Base-by-base conservation (phyloP, 331 rosid genomes). In the Quercus lobata region DNA sequence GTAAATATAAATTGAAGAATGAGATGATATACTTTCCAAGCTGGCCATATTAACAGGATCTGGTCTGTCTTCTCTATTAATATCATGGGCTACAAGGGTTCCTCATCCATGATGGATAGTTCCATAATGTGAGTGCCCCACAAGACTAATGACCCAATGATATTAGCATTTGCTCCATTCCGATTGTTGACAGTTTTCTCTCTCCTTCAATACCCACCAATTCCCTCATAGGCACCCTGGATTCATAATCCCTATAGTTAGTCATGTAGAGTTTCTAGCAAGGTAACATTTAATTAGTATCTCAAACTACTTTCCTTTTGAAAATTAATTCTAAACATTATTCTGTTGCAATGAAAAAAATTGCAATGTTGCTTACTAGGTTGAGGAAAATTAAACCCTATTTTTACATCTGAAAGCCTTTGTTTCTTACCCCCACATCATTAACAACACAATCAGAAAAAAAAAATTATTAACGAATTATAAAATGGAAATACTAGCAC, bases 121-220 rank as follows among this genome's bases (percentile, higher is more conserved):
- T 91, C 94, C 92, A 91, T 18, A 93, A 75, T 22, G 84, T 24
- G 60, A 89, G 44, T 63, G 87, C 92, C 71, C 97, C 96, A 81
- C 91, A 79, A 57, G 90, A 73, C 71, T 93, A 96, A 85, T 89
- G 94, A 62, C 93, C 97, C 94, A 91, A 86, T 72, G 96, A 87
- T 25, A 89, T 87, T 49, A 91, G 66, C 90, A 88, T 81, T 44
- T 87, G 84, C 77, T 88, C 90, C 82, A 91, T 77, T 77, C 94
- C 97, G 30, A 91, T 85, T 58, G 75, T 84, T 35, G 89, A 75
- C 29, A 88, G 71, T 83, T 84, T 84, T 76, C 70, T 87, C 80
- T 88, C 96, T 46, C 97, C 97, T 76, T 77, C 87, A 54, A 83
- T 87, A 25, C 97, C 97, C 75, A 88, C 66, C 82, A 93, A 17